Evolutionary conservation across 169 alveolate species (phyloP), one percentile per base, ranked within the genome.

Genomic region (Cryptosporidium sp.): DNA sequence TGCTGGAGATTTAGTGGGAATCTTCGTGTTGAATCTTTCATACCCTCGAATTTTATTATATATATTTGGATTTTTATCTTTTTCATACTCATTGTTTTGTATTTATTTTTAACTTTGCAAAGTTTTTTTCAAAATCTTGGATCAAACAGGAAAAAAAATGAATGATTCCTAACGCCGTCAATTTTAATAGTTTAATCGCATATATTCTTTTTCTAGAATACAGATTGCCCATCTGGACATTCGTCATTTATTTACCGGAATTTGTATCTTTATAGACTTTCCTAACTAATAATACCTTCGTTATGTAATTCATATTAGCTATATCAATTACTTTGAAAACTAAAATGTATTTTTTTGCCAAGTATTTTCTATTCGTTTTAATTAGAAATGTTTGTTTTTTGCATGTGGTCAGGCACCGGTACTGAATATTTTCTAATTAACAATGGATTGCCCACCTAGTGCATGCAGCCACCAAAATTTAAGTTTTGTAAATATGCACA

Each of bases 1-100:
- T 80, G 89, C 48, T 80, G 89, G 89, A 80, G 75, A 65, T 80
- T 80, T 48, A 80, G 75, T 18, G 69, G 48, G 12, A 61, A 23
- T 37, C 75, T 80, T n/a, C 55, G 59, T n/a, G 80, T 67, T 18
- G 50, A 61, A 23, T 45, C 73, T 21, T 48, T 80, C n/a, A 18
- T 80, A 14, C 89, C 89, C 14, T 43, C 89, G 35, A 80, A 61
- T 10, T 80, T 62, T 41, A 41, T 80, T 43, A 18, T 48, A 26
- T 26, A 26, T n/a, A 39, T 65, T 65, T 80, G 89, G 89, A 14
- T 39, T n/a, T 26, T 59, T 31, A 37, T 80, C 48, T 41, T 59
- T 41, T 62, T 59, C 48, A 6, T 80, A 14, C 59, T 80, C 12
- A 7, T 59, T 43, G 65, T 29, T 43, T 31, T 50, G 33, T 80